Evolutionary conservation across 2,329 filamentous ascomycete genomes (phyloP).

Genomic region (Penicillium sp.): DNA sequence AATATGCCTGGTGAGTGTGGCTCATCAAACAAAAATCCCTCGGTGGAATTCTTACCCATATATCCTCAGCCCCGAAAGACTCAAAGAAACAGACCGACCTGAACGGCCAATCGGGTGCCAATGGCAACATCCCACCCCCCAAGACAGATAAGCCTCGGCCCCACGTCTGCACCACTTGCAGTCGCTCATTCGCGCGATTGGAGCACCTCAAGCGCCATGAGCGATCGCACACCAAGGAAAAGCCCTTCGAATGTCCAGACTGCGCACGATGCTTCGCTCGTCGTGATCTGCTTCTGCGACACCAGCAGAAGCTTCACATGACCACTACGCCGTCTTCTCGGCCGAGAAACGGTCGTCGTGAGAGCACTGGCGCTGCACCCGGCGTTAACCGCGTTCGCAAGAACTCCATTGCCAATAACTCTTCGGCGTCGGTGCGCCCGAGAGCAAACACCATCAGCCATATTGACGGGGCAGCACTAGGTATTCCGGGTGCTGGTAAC

Average conservation of each 20-base stretch:
- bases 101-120: constrained; percentile 30
- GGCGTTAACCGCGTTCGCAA: constrained; percentile 79
- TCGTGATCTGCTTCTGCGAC: constrained; percentile 84
- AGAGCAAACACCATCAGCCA: constrained; percentile 96
- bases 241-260: constrained; percentile 96
- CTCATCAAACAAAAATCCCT: constrained; percentile 15
- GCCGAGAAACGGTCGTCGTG: constrained; percentile 78
- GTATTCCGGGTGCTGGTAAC: constrained; percentile 52
- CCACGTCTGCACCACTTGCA: constrained; percentile 89
- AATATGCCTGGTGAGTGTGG: constrained; percentile 41
- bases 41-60: constrained; percentile 25
- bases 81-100: constrained; percentile 33
- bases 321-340: constrained; percentile 84
- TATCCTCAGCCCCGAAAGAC: constrained; percentile 29
- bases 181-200: constrained; percentile 87
- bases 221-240: constrained; percentile 97
- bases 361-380: constrained; percentile 73
- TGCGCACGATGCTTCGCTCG: constrained; percentile 94
- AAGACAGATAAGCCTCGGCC: constrained; percentile 98
- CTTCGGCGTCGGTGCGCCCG: constrained; percentile 68
- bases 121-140: constrained; percentile 63
- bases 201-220: constrained; percentile 98
- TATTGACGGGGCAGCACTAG: constrained; percentile 75
- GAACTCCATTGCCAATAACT: constrained; percentile 74
- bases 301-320: constrained; percentile 98